Conservation (phyloP, 1,139 yeast genomes). For the Zygoascus sp. region DNA sequence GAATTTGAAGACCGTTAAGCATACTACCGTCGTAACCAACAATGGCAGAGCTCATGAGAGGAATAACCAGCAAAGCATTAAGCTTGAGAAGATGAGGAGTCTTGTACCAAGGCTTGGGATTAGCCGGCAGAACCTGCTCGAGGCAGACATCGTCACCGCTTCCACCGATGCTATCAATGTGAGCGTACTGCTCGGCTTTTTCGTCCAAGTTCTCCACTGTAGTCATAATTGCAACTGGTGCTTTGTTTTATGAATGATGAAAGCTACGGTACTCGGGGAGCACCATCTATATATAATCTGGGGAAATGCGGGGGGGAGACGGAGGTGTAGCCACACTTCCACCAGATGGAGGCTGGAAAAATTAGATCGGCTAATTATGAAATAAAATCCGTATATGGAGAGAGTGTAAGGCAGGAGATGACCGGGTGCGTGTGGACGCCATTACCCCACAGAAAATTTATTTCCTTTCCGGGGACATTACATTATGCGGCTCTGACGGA, state of each 20-base stretch:
- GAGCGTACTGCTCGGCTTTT: not conserved
- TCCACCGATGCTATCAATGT: not conserved
- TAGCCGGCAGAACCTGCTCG: not conserved
- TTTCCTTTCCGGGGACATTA: not conserved
- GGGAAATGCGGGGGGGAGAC: too few species aligned
- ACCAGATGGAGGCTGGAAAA: too few species aligned
- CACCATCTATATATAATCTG: too few species aligned
- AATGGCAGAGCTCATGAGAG: constrained; percentile 22
- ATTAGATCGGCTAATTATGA: not conserved
- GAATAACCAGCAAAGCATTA: constrained; percentile 4
- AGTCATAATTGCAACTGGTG: not conserved
- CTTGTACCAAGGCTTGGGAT: constrained; percentile 34
- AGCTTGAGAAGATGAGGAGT: constrained; percentile 37
- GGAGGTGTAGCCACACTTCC: too few species aligned
- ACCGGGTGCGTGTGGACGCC: too few species aligned
- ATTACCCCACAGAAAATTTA: not conserved
- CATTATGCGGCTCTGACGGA: not conserved
- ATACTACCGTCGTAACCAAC: constrained; percentile 52
- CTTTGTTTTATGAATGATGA: not conserved
- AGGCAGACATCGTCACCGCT: not conserved
- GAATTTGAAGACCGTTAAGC: constrained; percentile 49
- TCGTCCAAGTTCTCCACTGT: not conserved
- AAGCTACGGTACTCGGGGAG: not conserved
- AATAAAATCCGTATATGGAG: not conserved
- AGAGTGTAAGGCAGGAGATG: too few species aligned